A percentile compares a stretch with the other conserved stretches of the same genome.
Evolutionary conservation across 2,329 filamentous ascomycete species (phyloP).

Genomic region (Eutypa lata): DNA sequence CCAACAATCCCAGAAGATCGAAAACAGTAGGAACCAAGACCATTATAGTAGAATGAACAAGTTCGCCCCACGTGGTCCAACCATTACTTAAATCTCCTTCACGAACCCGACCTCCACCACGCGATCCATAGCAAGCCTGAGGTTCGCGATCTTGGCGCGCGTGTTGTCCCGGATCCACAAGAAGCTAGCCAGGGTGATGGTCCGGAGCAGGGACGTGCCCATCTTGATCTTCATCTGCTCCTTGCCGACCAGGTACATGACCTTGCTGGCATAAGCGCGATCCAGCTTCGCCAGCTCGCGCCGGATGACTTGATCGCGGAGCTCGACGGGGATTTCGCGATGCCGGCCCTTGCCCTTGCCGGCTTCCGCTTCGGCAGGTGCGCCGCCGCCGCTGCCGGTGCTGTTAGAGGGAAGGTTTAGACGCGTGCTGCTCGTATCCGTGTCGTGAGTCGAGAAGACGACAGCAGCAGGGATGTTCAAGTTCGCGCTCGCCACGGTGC

Average conservation of each 20-base stretch:
- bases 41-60: too few species aligned
- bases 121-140: conserved; percentile 56
- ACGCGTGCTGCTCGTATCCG: too few species aligned
- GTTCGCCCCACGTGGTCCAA: too few species aligned
- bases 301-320: conserved; percentile 23
- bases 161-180: conserved; percentile 66
- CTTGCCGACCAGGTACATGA: conserved; percentile 59
- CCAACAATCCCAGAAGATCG: too few species aligned
- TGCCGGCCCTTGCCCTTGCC: too few species aligned
- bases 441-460: too few species aligned
- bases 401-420: too few species aligned
- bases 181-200: conserved; percentile 50
- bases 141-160: conserved; percentile 62
- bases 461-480: too few species aligned
- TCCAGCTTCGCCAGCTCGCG: conserved; percentile 43
- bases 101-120: conserved; percentile 68
- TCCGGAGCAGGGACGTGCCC: conserved; percentile 40
- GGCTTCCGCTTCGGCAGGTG: conserved; percentile 1
- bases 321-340: conserved; percentile 10
- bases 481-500: too few species aligned
- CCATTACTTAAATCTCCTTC: conserved; percentile 48
- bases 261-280: conserved; percentile 43
- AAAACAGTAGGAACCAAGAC: too few species aligned
- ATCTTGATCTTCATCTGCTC: conserved; percentile 52
- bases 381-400: too few species aligned